Percentiles rank a stretch among this genome's conserved stretches.
phyloP scores from a whole-genome alignment of 768 basidiomycete genomes.

The Amanita brunnescens region DNA sequence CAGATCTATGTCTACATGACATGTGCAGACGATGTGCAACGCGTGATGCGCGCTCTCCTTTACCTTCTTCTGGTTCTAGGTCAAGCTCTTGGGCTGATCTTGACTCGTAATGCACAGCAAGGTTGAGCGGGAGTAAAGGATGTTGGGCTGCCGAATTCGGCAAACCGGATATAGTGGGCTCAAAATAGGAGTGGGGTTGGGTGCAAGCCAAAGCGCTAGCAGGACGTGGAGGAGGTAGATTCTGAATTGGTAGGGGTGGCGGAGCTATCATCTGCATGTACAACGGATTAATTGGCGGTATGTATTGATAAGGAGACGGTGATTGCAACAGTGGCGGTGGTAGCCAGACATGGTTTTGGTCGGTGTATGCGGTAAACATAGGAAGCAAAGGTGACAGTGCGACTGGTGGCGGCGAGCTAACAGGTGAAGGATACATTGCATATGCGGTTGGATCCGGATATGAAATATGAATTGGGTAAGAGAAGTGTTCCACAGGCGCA shows the following conservation, averaged over 20 bases:
- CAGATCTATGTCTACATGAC: slow-evolving; percentile 49
- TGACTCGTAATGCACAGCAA: slow-evolving; percentile 15
- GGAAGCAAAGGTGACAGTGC: slow-evolving; percentile 26
- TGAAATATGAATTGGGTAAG: background rate
- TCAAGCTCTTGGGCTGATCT: slow-evolving; percentile 12
- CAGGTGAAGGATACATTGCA: slow-evolving; percentile 13
- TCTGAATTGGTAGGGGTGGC: slow-evolving; percentile 6
- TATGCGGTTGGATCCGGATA: slow-evolving; percentile 7
- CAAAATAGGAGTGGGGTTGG: slow-evolving; percentile 18
- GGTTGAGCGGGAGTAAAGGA: slow-evolving; percentile 22
- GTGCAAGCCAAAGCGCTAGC: slow-evolving; percentile 34
- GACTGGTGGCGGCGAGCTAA: slow-evolving; percentile 18
- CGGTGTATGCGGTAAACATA: slow-evolving; percentile 28
- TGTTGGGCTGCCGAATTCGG: slow-evolving; percentile 22
- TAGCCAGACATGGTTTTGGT: slow-evolving; percentile 45
- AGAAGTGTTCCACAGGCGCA: background rate
- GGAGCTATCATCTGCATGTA: slow-evolving; percentile 3
- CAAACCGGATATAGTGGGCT: slow-evolving; percentile 24
- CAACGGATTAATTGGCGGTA: slow-evolving; percentile 17
- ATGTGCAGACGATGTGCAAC: slow-evolving; percentile 50
- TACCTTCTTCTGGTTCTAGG: slow-evolving; percentile 44
- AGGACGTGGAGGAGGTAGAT: slow-evolving; percentile 31
- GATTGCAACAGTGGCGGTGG: slow-evolving; percentile 26
- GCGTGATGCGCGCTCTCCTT: slow-evolving; percentile 51
- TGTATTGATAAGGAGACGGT: slow-evolving; percentile 24